Evolutionary conservation across 352 stramenopile genomes (phyloP), one percentile per base, ranked within the genome.

Genomic region (Phytophthora fragariaefolia): DNA sequence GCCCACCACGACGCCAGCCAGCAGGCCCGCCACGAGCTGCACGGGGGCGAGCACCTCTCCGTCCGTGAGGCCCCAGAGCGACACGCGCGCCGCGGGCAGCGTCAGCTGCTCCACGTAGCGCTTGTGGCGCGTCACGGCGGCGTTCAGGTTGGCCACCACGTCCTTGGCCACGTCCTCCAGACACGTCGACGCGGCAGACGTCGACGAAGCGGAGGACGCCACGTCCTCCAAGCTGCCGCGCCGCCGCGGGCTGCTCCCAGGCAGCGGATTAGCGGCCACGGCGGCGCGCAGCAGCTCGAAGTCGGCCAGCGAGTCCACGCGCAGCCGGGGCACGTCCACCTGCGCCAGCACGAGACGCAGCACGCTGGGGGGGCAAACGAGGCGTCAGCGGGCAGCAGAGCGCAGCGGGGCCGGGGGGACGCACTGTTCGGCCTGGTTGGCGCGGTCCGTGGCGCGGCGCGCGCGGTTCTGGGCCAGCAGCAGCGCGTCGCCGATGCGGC

Each of bases 391-490:
- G 30, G 6, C 30, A 12, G 30, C 30, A 12, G 30, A 12, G 6
- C 6, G 6, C 30, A 6, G 12, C 6, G 42, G 5, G 22, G 6
- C 10, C 53, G 6, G 51, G 50, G 9, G 15, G n/a, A 71, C 80
- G 65, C 51, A 92, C 83, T 82, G 82, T 73, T 92, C 83, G 32
- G 76, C 77, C 27, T 76, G 83, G 61, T 84, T 86, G 15, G 83
- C 83, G 49, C 83, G 78, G 38, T 90, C 83, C 1, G 82, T 86
- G 34, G 83, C 77, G 17, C 71, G 57, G 0, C 83, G 74, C 8
- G 83, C 83, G 62, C 83, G 82, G 61, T 87, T 92, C 64, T 92
- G 83, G 18, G 83, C 83, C 6, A 92, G 73, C 20, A 92, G 67
- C 46, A 92, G 76, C 22, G 83, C 83, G 48, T 92, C 83, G 50